phyloP scores from a whole-genome alignment of 441 rosid species.

The Populus tomentosa region DNA sequence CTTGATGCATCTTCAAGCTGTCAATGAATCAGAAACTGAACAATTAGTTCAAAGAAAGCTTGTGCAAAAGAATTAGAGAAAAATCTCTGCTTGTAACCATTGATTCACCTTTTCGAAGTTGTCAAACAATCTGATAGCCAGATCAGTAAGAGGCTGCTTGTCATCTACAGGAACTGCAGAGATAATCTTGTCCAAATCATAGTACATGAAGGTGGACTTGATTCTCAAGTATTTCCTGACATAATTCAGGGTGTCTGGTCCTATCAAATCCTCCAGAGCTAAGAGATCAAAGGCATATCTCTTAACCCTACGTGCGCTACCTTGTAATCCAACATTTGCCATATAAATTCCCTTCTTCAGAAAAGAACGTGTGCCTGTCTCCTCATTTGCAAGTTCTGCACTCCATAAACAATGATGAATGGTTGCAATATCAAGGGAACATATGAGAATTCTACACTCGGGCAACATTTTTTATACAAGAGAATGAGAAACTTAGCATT shows the following conservation, averaged over 20 bases:
- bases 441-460: not conserved
- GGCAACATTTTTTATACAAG: not conserved
- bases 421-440: not conserved
- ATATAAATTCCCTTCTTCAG: constrained; percentile 61
- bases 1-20: constrained; percentile 78
- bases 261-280: constrained; percentile 85
- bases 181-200: constrained; percentile 77
- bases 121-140: constrained; percentile 82
- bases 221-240: constrained; percentile 74
- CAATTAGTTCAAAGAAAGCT: not conserved
- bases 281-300: constrained; percentile 75
- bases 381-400: constrained; percentile 64
- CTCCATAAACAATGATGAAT: not conserved
- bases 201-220: constrained; percentile 72
- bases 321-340: constrained; percentile 58
- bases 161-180: constrained; percentile 55
- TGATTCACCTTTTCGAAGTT: constrained; percentile 62
- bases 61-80: not conserved
- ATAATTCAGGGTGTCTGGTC: constrained; percentile 71
- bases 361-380: constrained; percentile 75
- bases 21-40: constrained; percentile 1
- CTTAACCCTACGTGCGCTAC: constrained; percentile 62
- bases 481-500: not conserved
- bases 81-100: not conserved
- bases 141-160: constrained; percentile 62